These are phyloP conservation scores for Colletotrichum filicis DNA, from an alignment of 2,329 filamentous ascomycete species.

Conservation along the genomic window DNA sequence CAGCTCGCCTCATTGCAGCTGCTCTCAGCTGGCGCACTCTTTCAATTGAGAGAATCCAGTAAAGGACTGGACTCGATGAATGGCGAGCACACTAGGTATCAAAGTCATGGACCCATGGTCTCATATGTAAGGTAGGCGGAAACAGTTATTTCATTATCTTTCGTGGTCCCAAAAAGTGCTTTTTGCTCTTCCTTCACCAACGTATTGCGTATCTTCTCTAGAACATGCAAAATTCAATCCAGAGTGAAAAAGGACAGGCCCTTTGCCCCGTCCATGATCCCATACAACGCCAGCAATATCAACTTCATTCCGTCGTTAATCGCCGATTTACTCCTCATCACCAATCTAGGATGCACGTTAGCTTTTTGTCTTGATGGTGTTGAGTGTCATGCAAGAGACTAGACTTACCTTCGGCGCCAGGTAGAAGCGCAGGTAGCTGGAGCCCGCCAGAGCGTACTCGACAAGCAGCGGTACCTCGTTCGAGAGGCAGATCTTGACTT, in stretches of 20 bases:
- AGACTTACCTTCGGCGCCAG: slow-evolving; percentile 90
- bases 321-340: slow-evolving; percentile 48
- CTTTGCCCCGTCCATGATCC: slow-evolving; percentile 26
- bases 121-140: slow-evolving; percentile 8
- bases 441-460: slow-evolving; percentile 85
- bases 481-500: slow-evolving; percentile 93
- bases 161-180: slow-evolving; percentile 31
- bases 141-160: slow-evolving; percentile 33
- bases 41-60: background rate
- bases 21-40: slow-evolving; percentile 19
- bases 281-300: slow-evolving; percentile 34
- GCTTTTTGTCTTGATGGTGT: background rate
- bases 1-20: background rate
- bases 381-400: background rate
- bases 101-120: background rate
- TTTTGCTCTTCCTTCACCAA: slow-evolving; percentile 30
- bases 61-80: background rate
- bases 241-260: slow-evolving; percentile 27
- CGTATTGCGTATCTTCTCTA: slow-evolving; percentile 21
- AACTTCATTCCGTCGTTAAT: slow-evolving; percentile 25
- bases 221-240: slow-evolving; percentile 35
- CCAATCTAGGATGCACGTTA: slow-evolving; percentile 45
- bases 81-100: background rate
- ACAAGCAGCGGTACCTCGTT: slow-evolving; percentile 96
- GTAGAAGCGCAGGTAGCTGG: slow-evolving; percentile 95